Base-by-base conservation (phyloP, 2,329 filamentous ascomycete species). In the Penicillium psychrosexuale region DNA sequence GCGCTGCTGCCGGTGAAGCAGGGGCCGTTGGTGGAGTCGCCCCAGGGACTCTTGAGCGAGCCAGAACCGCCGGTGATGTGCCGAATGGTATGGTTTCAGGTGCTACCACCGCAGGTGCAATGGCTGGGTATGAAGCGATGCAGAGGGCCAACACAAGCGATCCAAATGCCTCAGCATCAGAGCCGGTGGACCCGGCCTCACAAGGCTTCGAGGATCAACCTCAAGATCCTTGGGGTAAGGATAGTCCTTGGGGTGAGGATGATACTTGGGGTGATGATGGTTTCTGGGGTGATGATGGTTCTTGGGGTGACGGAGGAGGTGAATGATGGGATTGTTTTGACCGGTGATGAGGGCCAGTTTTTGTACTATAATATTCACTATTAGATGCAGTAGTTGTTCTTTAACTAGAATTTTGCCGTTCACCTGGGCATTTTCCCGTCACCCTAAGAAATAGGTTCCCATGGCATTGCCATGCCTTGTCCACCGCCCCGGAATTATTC, bases 41-140 rank as follows among this genome's bases (percentile, higher is more conserved):
- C 4, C 69, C 68, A n/a, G 75, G 71, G 15, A 51, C 56, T 19
- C 28, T 61, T 19, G 62, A 61, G 6, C 66, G 67, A 44, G 73
- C 69, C n/a, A 74, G 74, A 28, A 73, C 66, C 33, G 77, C 74
- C 34, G 77, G 75, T 11, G 74, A 74, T 6, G 66, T 70, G 48
- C 65, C 63, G 38, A 71, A 69, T 45, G 73, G 72, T 33, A 67
- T 68, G 45, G 74, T 73, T 34, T 78, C 79, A 52, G 77, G 78
- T 15, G 77, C 70, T 36, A 76, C 76, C 28, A 80, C 83, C 5
- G 83, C 82, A 6, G 84, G 83, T 7, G 79, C 82, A 1, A 80
- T 86, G 74, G 84, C 82, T 33, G 84, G 83, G 4, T 85, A 84
- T 61, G 84, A 86, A 67, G 82, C 83, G 5, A 83, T 86, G 82